Conservation (phyloP, 2,329 filamentous ascomycete genomes). For the Penicillium sp. region DNA sequence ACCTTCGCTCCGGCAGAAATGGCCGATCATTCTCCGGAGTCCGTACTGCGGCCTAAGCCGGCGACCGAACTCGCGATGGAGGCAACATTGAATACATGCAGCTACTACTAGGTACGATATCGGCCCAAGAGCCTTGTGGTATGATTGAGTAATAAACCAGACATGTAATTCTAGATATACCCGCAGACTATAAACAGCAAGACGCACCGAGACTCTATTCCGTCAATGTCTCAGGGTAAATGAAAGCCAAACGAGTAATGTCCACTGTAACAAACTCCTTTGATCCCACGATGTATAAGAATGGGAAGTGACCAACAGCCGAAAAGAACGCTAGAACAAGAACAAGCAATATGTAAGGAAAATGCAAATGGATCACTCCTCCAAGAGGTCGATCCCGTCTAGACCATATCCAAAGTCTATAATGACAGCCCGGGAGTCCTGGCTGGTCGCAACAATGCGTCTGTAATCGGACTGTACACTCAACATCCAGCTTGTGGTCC, state of each 20-base stretch:
- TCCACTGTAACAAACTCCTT: neutral
- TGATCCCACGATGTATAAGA: constrained; percentile 1
- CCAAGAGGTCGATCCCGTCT: constrained; percentile 52
- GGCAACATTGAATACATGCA: neutral
- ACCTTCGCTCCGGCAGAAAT: neutral
- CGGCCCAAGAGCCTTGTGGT: no score
- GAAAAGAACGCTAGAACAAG: constrained; percentile 19
- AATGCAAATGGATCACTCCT: constrained; percentile 31
- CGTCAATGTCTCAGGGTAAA: neutral
- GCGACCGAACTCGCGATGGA: neutral
- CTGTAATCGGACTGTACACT: constrained; percentile 95
- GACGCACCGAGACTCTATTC: constrained; percentile 9
- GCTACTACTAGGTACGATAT: neutral
- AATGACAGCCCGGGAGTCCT: constrained; percentile 86
- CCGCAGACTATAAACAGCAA: neutral
- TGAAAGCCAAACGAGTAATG: neutral
- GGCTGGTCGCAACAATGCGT: constrained; percentile 88
- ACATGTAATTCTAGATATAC: neutral
- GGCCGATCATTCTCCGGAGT: no score
- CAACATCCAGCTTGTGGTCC: constrained; percentile 95
- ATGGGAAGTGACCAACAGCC: neutral
- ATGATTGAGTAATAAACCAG: neutral
- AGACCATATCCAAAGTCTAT: constrained; percentile 78
- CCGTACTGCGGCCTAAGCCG: no score
- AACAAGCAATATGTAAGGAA: constrained; percentile 11